Base-by-base conservation (phyloP, 106 monocot species). In the Allium fistulosum region DNA sequence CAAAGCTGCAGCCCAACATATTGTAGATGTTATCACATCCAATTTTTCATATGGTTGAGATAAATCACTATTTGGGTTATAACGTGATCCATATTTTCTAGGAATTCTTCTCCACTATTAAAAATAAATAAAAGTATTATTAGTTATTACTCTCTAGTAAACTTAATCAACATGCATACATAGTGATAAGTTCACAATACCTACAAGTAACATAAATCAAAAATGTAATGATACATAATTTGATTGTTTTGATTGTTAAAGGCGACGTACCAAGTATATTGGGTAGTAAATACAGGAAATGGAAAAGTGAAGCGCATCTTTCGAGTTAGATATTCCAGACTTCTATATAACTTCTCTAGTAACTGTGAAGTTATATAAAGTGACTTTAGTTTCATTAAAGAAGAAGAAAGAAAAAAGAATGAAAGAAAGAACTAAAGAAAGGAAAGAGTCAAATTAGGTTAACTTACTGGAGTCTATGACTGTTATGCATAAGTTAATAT, bases 381-480 rank as follows among this genome's bases (percentile, higher is more conserved):
- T 26, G 7, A 16, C 26, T 10, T 26, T 26, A 53, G 2, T 11
- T 52, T 1, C 9, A 49, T 48, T n/a, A 26, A 11, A 9, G 4
- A 8, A 48, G 13, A 58, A 46, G 49, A 67, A 37, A 5, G 37
- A 22, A 22, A 22, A 22, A 22, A n/a, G n/a, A n/a, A 22, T 22
- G 22, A 22, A 22, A 22, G 22, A 22, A 22, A 22, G 22, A 22
- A 22, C 22, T 1, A 10, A 59, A 15, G 7, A 22, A 67, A n/a
- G 5, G 6, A 26, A 52, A 67, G 4, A 37, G 2, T 37, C 37
- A 8, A 69, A 45, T 1, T 2, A 37, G 26, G 71, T 51, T 9
- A 2, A 83, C 78, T 65, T 58, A 90, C 90, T 18, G 90, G 94
- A 46, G 87, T 87, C 94, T 90, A 94, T 6, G 94, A 94, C 62